Conservation (phyloP, 2,329 filamentous ascomycete genomes). For the Aspergillus ruber region DNA sequence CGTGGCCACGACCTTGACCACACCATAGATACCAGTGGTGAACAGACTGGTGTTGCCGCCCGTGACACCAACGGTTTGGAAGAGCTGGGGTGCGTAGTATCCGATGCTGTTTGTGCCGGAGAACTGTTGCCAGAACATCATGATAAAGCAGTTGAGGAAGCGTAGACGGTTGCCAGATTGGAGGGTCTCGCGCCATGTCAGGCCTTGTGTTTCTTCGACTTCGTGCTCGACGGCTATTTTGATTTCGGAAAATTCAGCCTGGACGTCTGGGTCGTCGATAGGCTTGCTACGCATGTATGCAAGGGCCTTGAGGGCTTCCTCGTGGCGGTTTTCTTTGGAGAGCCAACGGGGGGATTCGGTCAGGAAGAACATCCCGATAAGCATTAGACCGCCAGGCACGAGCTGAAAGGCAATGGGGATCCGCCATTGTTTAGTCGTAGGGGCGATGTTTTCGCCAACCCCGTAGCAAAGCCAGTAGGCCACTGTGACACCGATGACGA, state of each 20-base stretch:
- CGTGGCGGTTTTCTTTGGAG: slow-evolving; percentile 45
- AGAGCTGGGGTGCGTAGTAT: slow-evolving; percentile 36
- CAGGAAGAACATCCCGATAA: slow-evolving; percentile 46
- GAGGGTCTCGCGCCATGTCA: slow-evolving; percentile 37
- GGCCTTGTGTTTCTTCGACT: slow-evolving; percentile 31
- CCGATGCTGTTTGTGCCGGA: slow-evolving; percentile 35
- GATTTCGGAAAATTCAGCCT: slow-evolving; percentile 34
- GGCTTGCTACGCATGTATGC: slow-evolving; percentile 32
- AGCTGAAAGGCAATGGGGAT: slow-evolving; percentile 49
- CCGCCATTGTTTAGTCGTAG: slow-evolving; percentile 47
- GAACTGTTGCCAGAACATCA: slow-evolving; percentile 39
- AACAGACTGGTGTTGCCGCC: slow-evolving; percentile 28
- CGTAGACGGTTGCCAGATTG: slow-evolving; percentile 33
- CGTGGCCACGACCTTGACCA: slow-evolving; percentile 33
- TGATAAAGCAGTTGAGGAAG: slow-evolving; percentile 28
- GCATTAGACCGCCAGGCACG: slow-evolving; percentile 45
- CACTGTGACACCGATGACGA: slow-evolving; percentile 40
- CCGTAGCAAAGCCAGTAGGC: slow-evolving; percentile 51
- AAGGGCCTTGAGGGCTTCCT: slow-evolving; percentile 37
- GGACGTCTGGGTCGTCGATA: slow-evolving; percentile 17
- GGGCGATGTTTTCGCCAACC: slow-evolving; percentile 39
- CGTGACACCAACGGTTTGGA: slow-evolving; percentile 30
- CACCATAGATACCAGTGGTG: slow-evolving; percentile 34
- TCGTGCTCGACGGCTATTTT: slow-evolving; percentile 38
- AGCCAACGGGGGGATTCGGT: slow-evolving; percentile 50